Percentiles rank a stretch among this genome's conserved stretches.
phyloP scores from a whole-genome alignment of 192 early-diverging fungal genomes.

The Dispira simplex region DNA sequence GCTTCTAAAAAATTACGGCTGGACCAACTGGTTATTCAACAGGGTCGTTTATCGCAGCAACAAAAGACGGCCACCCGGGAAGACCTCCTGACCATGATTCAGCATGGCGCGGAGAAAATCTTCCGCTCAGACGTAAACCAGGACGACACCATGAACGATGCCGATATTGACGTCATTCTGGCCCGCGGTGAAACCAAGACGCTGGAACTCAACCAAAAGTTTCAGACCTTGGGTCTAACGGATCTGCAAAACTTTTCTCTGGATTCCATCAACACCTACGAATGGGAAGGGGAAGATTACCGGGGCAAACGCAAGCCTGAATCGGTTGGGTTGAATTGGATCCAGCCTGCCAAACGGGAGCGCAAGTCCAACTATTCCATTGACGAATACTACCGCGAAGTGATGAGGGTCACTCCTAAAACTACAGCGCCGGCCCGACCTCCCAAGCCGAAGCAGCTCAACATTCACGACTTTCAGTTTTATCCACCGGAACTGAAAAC shows the following conservation, averaged over 20 bases:
- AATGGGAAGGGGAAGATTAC: conserved; percentile 97
- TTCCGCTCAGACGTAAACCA: conserved; percentile 35
- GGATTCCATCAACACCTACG: conserved; percentile 56
- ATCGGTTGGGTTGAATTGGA: conserved; percentile 38
- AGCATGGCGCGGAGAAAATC: conserved; percentile 82
- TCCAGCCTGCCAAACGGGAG: conserved; percentile 88
- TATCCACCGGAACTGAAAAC: conserved; percentile 60
- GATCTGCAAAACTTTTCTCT: conserved; percentile 85
- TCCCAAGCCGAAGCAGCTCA: conserved; percentile 49
- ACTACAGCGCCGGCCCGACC: conserved; percentile 38
- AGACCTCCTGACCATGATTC: conserved; percentile 91
- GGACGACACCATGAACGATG: conserved; percentile 29
- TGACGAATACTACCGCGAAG: conserved; percentile 86
- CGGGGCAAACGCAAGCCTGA: conserved; percentile 39
- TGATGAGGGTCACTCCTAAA: conserved; percentile 50
- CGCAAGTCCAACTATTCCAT: conserved; percentile 83
- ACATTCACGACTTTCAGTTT: conserved; percentile 86
- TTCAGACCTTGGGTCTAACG: conserved; percentile 77
- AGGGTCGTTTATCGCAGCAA: conserved; percentile 63
- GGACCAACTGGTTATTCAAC: conserved; percentile 98
- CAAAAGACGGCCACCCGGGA: conserved; percentile 47
- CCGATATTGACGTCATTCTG: conserved; percentile 77
- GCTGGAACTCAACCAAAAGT: conserved; percentile 74
- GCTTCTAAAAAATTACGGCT: conserved; percentile 94
- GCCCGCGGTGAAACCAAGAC: conserved; percentile 78